Percentiles rank a stretch among this genome's conserved stretches.
These are phyloP conservation scores for Polychaeton citri DNA, from an alignment of 2,329 filamentous ascomycete species.

Conservation along the genomic window DNA sequence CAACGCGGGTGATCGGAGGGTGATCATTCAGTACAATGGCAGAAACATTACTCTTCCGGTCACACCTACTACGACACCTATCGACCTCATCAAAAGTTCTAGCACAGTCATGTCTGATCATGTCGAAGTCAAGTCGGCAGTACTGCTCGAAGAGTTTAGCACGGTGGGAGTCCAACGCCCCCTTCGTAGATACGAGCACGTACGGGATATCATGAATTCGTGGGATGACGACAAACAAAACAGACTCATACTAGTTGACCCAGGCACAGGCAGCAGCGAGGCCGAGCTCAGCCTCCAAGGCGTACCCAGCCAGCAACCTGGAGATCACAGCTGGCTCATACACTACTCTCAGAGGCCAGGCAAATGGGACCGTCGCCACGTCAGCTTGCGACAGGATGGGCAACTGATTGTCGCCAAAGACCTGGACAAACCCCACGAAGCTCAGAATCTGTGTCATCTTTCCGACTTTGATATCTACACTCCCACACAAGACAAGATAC, in stretches of 20 bases:
- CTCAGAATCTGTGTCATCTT: constrained; percentile 62
- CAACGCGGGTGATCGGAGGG: constrained; percentile 65
- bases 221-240: constrained; percentile 80
- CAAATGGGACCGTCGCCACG: constrained; percentile 77
- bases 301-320: constrained; percentile 51
- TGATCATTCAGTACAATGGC: constrained; percentile 60
- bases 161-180: constrained; percentile 69
- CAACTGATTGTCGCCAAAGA: constrained; percentile 63
- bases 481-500: constrained; percentile 53
- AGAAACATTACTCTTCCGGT: constrained; percentile 59
- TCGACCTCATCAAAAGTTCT: constrained; percentile 58
- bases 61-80: constrained; percentile 57
- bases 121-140: constrained; percentile 51
- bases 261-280: constrained; percentile 38
- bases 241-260: constrained; percentile 51
- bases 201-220: constrained; percentile 81
- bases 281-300: constrained; percentile 51
- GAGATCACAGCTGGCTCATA: constrained; percentile 55
- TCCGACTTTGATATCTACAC: constrained; percentile 88
- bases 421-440: constrained; percentile 50
- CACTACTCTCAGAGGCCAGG: constrained; percentile 70
- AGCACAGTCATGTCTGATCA: constrained; percentile 48
- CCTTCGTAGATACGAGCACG: constrained; percentile 70
- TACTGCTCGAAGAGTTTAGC: constrained; percentile 66
- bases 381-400: constrained; percentile 60